These are phyloP conservation scores for Pichia ethanolica DNA, from an alignment of 805 yeast species.

Conservation along the genomic window DNA sequence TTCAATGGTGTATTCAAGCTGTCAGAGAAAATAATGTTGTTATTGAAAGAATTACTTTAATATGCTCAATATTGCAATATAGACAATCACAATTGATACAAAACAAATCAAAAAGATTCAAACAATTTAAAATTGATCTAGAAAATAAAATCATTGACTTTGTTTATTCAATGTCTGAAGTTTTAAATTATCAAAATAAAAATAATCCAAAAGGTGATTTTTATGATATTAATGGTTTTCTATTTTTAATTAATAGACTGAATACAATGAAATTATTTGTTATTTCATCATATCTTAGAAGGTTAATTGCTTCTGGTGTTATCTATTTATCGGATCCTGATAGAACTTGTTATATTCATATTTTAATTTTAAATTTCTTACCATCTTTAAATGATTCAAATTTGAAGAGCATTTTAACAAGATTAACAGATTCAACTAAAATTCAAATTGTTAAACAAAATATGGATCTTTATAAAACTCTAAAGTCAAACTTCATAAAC, in stretches of 20 bases:
- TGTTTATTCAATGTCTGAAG: slow-evolving; percentile 24
- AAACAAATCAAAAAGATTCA: slow-evolving; percentile 19
- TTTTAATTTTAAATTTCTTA: slow-evolving; percentile 49
- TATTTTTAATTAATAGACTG: slow-evolving; percentile 46
- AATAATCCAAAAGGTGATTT: slow-evolving; percentile 7
- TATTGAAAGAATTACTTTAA: slow-evolving; percentile 17
- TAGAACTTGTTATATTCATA: slow-evolving; percentile 45
- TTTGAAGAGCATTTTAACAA: slow-evolving; percentile 24
- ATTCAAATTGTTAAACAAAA: slow-evolving; percentile 13
- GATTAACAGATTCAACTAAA: slow-evolving; percentile 23
- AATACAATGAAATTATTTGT: slow-evolving; percentile 41
- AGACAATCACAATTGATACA: slow-evolving; percentile 17
- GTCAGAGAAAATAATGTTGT: slow-evolving; percentile 13
- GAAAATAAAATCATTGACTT: slow-evolving; percentile 28
- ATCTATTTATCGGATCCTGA: slow-evolving; percentile 52
- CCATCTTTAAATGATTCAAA: slow-evolving; percentile 43
- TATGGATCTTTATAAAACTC: background rate
- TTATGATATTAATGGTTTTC: slow-evolving; percentile 26
- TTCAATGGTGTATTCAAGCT: slow-evolving; percentile 27
- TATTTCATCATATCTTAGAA: slow-evolving; percentile 64
- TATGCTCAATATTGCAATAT: slow-evolving; percentile 20
- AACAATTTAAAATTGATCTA: slow-evolving; percentile 23
- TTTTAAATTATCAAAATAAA: slow-evolving; percentile 17
- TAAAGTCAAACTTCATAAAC: background rate
- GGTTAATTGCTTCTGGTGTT: slow-evolving; percentile 79